Evolutionary conservation across 2,329 filamentous ascomycete genomes (phyloP), one percentile per base, ranked within the genome.

Genomic region (Ilyonectria robusta): DNA sequence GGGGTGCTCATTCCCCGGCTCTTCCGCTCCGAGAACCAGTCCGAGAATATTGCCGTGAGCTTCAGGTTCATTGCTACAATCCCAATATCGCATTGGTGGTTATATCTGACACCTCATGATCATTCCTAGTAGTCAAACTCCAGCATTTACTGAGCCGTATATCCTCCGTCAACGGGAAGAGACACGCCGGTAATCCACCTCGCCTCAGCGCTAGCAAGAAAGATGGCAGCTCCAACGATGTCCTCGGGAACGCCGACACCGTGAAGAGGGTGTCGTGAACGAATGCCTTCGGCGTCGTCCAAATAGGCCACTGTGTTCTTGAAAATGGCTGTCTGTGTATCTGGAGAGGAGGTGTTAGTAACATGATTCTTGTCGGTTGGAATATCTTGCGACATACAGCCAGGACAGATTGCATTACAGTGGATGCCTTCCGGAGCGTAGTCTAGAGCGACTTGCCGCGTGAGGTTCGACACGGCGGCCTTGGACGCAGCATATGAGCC

Each of bases 321-420:
- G 13, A 76, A 75, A 1, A 78, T 78, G 0, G 76, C 76, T 0
- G 77, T 78, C 19, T 72, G 66, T 0, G 72, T 75, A 21, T 71
- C 77, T 78, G 2, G 3, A 44, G 19, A 1, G 9, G 3, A 23
- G 0, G 15, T 6, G 4, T 62, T 40, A 65, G 26, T 17, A 13
- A 40, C 26, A 26, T 26, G 4, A 26, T 26, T 26, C 4, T 4
- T 26, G 26, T 26, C 6, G 4, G 11, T 40, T 40, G 37, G 7
- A 4, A 2, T 10, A 50, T 33, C 6, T 33, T 6, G 19, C 19
- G n/a, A 21, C 67, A 59, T 19, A 72, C 72, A 88, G 6, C 87
- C 87, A 5, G 87, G 87, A 59, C 85, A 87, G 6, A 89, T 79
- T 0, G 85, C 85, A 70, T 88, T 88, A 37, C 83, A 81, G 66